Base-by-base conservation (phyloP, 208 protist species). In the Leishmania braziliensis region DNA sequence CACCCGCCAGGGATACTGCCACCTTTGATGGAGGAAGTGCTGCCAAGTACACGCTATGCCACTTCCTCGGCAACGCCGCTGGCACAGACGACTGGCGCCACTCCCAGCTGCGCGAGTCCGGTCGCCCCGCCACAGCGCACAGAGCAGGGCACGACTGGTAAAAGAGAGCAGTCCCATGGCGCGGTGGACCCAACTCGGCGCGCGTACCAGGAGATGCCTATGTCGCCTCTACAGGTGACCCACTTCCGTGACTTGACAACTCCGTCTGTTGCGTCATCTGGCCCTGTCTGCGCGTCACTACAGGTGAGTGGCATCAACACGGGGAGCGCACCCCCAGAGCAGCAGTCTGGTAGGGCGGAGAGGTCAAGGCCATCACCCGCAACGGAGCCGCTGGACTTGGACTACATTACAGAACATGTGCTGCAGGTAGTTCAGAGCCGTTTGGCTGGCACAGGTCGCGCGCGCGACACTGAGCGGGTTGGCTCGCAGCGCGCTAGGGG, bases 361-460 rank as follows among this genome's bases (percentile, higher is more conserved):
- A 9, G 9, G 54, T 3, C 54, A 20, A 46, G 18, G 9, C 54
- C 53, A 65, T 43, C 23, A 60, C 51, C 62, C 20, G 39, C 75
- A 65, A 66, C 50, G 6, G 68, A 16, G 29, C 36, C 71, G 8
- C 14, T 73, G 16, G 77, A 85, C 33, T 43, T 85, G 71, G 53
- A 81, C 63, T 74, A 39, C 62, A 78, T 85, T 46, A 81, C 82
- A 10, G 82, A 81, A 18, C 77, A 78, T 39, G 82, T 85, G 16
- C 56, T 80, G 76, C 71, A 69, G n/a, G 71, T 78, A 51, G 77
- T 85, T 58, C 62, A 66, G 2, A 36, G 71, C 0, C 77, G 76
- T 23, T 56, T 85, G 62, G 39, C 16, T 9, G 58, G 75, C 23
- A 70, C 14, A 18, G 46, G 51, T 16, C 62, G 75, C 14, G 36